Evolutionary conservation across 495 filamentous ascomycete genomes (phyloP).

Genomic region (Glonium stellatum): DNA sequence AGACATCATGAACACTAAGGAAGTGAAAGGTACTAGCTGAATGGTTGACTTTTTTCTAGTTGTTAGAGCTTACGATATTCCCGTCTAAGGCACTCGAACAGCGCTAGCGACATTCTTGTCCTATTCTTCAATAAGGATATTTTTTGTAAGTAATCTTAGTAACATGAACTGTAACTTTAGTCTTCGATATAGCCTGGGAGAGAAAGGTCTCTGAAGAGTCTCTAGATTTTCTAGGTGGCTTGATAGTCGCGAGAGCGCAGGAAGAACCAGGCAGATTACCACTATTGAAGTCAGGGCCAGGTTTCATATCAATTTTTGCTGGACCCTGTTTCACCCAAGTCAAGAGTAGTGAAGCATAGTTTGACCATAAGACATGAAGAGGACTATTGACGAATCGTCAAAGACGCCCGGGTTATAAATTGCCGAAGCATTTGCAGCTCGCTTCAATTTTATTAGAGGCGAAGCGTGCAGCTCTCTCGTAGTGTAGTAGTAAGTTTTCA

Average conservation of each 20-base stretch:
- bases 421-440: slow-evolving; percentile 22
- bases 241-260: slow-evolving; percentile 29
- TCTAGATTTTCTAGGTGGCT: slow-evolving; percentile 20
- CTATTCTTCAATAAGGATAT: slow-evolving; percentile 39
- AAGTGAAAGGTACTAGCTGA: slow-evolving; percentile 34
- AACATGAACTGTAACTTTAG: slow-evolving; percentile 31
- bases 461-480: slow-evolving; percentile 37
- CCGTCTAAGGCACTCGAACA: slow-evolving; percentile 32
- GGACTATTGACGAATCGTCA: slow-evolving; percentile 20
- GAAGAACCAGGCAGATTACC: slow-evolving; percentile 34
- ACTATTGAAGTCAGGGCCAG: slow-evolving; percentile 32
- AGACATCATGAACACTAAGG: slow-evolving; percentile 32
- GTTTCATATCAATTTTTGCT: slow-evolving; percentile 31
- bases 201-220: slow-evolving; percentile 23
- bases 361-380: slow-evolving; percentile 25
- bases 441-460: too few species aligned
- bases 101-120: slow-evolving; percentile 32
- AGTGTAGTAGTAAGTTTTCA: slow-evolving; percentile 40
- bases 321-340: slow-evolving; percentile 37
- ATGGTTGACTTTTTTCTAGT: slow-evolving; percentile 35
- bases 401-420: slow-evolving; percentile 26
- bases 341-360: slow-evolving; percentile 19
- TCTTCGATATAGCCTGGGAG: too few species aligned
- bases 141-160: slow-evolving; percentile 35
- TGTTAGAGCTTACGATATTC: slow-evolving; percentile 34